These are phyloP conservation scores for Paraglomus occultum DNA, from an alignment of 192 early-diverging fungal species.

Conservation along the genomic window DNA sequence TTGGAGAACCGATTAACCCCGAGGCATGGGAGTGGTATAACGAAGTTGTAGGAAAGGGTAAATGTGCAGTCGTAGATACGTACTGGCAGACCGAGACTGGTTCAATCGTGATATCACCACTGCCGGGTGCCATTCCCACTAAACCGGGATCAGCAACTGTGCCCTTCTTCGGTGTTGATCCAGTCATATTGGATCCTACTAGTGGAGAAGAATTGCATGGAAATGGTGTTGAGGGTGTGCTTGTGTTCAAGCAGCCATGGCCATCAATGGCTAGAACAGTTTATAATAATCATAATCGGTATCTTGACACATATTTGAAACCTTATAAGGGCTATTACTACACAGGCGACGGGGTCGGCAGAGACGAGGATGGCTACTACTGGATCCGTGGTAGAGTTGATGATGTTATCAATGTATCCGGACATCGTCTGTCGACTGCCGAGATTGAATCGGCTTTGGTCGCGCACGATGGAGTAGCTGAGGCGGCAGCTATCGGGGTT, in stretches of 20 bases:
- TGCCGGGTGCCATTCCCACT: conserved; percentile 84
- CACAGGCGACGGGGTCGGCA: conserved; percentile 89
- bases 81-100: conserved; percentile 96
- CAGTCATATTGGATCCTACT: conserved; percentile 79
- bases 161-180: conserved; percentile 96
- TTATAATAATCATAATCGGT: conserved; percentile 87
- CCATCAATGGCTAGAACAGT: conserved; percentile 92
- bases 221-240: conserved; percentile 87
- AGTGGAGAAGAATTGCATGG: conserved; percentile 83
- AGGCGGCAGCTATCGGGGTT: conserved; percentile 88
- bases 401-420: conserved; percentile 96
- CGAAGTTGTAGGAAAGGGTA: conserved; percentile 80
- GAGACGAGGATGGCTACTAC: conserved; percentile 93
- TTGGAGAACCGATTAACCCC: conserved; percentile 98
- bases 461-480: conserved; percentile 75
- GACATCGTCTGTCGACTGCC: conserved; percentile 90
- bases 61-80: conserved; percentile 95
- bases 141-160: conserved; percentile 96
- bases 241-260: conserved; percentile 84
- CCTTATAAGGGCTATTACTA: conserved; percentile 94
- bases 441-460: conserved; percentile 93
- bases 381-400: conserved; percentile 88
- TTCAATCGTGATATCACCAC: conserved; percentile 85
- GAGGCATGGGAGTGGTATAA: conserved; percentile 99
- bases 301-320: conserved; percentile 89